Evolutionary conservation across 371 early-diverging fungal species (phyloP), one percentile per base, ranked within the genome.

Genomic region (Mucor ambiguus): DNA sequence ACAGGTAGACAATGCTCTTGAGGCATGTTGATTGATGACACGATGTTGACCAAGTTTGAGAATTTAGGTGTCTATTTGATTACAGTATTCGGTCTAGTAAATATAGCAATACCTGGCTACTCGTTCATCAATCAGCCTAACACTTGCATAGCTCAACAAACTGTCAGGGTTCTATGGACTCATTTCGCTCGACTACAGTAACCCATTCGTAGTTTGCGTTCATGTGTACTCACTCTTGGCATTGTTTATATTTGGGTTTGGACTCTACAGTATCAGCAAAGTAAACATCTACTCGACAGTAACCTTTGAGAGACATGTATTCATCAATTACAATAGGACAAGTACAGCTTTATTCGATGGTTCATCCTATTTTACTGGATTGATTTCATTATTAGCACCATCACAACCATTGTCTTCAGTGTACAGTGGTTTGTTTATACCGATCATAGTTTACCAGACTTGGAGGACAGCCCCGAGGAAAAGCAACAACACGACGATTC

Each of bases 351-450:
- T 14, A 55, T 83, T 18, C 76, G 77, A 35, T 75, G 74, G 72
- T 81, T 75, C 37, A 67, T 73, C 0, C 58, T 76, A 3, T 81
- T 79, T 48, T 83, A 79, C 56, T 83, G 84, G 84, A 22, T 74
- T 9, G 84, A 83, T 54, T 74, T 76, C 11, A 3, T 75, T 12
- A 33, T 81, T 18, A 75, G 76, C 38, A 64, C 72, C 7, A 61
- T 67, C 18, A 72, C 75, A 1, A 79, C 81, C 2, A 59, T 76
- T 9, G 44, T 70, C 33, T 73, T 81, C 61, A 75, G 78, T 1
- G 48, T 79, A 4, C 69, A 71, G 43, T 83, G 84, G 84, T 83
- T 76, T 46, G 68, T 76, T 16, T 81, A 72, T 52, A 83, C 84
- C 10, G 84, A 83, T 60, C 84, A 81, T 48, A 76, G 76, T 63